Percentiles rank a stretch among this genome's conserved stretches.
phyloP scores from a whole-genome alignment of 129 eudicot genomes.

The Deinandra increscens region DNA sequence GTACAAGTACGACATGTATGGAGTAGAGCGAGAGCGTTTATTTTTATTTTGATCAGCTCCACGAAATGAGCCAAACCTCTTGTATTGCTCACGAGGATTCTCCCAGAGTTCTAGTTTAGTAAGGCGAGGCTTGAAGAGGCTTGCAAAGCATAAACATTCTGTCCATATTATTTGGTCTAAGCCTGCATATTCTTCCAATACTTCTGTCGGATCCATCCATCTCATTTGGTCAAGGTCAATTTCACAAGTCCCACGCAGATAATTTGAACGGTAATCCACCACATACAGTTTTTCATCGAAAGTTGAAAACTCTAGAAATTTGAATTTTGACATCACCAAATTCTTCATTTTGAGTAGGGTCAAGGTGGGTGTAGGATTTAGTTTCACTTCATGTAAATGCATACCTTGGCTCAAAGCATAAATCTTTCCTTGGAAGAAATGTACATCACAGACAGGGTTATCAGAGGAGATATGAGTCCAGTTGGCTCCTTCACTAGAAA shows the following conservation, averaged over 20 bases:
- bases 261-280: neutral
- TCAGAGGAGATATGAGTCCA: neutral
- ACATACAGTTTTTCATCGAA: conserved; percentile 7
- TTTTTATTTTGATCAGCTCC: neutral
- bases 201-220: neutral
- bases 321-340: neutral
- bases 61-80: neutral
- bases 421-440: conserved; percentile 11
- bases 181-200: neutral
- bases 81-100: neutral
- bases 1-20: conserved; percentile 15
- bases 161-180: no score
- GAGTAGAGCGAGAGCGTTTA: neutral
- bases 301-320: conserved; percentile 12
- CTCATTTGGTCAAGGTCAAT: conserved; percentile 13
- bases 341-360: neutral
- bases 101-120: neutral
- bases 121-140: neutral
- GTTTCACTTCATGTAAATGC: conserved; percentile 18
- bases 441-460: neutral
- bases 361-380: conserved; percentile 1
- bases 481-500: conserved; percentile 3
- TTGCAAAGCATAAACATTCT: neutral
- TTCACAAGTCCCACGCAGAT: neutral
- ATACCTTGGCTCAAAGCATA: neutral